Conservation (phyloP, 345 rosid species). For the Durio zibethinus region DNA sequence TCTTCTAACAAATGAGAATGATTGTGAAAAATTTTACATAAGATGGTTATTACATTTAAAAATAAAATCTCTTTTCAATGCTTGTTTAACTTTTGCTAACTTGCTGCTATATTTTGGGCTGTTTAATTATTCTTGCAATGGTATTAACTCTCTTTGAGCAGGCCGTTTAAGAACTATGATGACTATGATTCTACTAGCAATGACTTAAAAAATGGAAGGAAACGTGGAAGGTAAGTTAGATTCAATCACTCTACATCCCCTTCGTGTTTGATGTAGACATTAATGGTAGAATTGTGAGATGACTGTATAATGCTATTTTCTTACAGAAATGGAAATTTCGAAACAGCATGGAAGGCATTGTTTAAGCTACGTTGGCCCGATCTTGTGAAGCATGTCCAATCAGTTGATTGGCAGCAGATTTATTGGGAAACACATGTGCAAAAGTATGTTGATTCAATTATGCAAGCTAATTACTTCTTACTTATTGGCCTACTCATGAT, state of each 20-base stretch:
- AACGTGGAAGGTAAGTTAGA: slow-evolving; percentile 56
- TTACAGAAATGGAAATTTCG: slow-evolving; percentile 45
- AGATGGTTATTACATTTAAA: too few relatives aligned
- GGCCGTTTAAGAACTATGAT: slow-evolving; percentile 53
- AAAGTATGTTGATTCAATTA: slow-evolving; percentile 37
- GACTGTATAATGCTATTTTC: not conserved
- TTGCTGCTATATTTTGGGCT: not conserved
- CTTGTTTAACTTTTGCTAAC: not conserved
- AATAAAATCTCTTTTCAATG: not conserved
- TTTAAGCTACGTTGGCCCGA: slow-evolving; percentile 69
- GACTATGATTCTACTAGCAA: slow-evolving; percentile 37
- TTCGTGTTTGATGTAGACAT: not conserved
- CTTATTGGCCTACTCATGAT: not conserved
- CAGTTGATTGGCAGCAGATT: slow-evolving; percentile 61
- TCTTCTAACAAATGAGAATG: not conserved
- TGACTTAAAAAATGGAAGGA: slow-evolving; percentile 42
- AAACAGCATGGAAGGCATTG: slow-evolving; percentile 56
- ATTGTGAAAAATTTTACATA: not conserved
- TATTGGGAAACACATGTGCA: slow-evolving; percentile 90
- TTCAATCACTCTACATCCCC: not conserved
- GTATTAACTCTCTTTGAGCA: slow-evolving; percentile 26
- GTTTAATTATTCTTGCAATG: slow-evolving; percentile 1
- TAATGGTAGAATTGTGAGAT: not conserved
- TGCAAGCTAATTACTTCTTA: slow-evolving; percentile 1
- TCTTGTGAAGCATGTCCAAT: slow-evolving; percentile 21